Conservation (phyloP, 148 eudicot genomes). For the Nepenthes mirabilis region DNA sequence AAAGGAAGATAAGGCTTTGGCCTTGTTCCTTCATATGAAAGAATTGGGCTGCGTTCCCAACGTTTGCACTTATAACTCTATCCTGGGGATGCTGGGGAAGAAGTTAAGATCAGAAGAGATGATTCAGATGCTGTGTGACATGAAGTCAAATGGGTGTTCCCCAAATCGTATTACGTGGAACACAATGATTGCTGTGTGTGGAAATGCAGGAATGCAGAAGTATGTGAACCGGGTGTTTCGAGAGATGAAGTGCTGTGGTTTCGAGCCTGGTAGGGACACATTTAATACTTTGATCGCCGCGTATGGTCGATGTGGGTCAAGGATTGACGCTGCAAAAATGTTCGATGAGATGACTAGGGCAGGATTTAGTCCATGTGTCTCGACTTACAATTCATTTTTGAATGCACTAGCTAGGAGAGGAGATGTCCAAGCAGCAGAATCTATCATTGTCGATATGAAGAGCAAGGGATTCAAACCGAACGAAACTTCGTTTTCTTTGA, state of each 20-base stretch:
- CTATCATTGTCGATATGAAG: constrained; percentile 60
- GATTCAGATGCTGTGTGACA: constrained; percentile 57
- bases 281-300: constrained; percentile 81
- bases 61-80: constrained; percentile 73
- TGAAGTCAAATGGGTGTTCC: constrained; percentile 65
- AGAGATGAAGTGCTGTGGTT: constrained; percentile 88
- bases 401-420: constrained; percentile 70
- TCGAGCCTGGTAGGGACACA: constrained; percentile 84
- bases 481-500: constrained; percentile 59
- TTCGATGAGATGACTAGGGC: constrained; percentile 69
- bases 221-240: constrained; percentile 58
- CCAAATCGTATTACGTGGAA: constrained; percentile 90
- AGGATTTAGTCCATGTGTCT: constrained; percentile 66
- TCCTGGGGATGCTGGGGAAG: constrained; percentile 75
- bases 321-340: constrained; percentile 50
- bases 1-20: constrained; percentile 63
- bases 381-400: constrained; percentile 76
- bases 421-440: constrained; percentile 70
- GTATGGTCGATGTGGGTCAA: constrained; percentile 75
- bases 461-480: constrained; percentile 74
- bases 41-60: constrained; percentile 74
- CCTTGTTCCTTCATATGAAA: constrained; percentile 60
- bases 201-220: constrained; percentile 53
- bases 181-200: constrained; percentile 79
- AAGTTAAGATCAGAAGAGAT: constrained; percentile 59